A percentile compares a stretch with the other conserved stretches of the same genome.
These are phyloP conservation scores for Trichosporon ovoides DNA, from an alignment of 1,284 basidiomycete species.

Conservation along the genomic window DNA sequence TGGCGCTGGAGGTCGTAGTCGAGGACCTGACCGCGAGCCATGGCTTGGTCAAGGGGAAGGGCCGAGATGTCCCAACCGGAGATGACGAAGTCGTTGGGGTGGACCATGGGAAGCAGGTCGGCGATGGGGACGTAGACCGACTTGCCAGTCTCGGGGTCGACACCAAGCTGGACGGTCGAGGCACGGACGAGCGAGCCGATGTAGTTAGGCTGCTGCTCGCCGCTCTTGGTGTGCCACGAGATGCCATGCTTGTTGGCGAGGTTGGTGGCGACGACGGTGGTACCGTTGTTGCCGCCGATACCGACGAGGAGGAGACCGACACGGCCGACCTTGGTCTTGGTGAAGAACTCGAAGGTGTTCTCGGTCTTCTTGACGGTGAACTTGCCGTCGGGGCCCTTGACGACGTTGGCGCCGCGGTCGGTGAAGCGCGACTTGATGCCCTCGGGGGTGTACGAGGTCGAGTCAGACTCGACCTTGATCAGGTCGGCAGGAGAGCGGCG, in stretches of 20 bases:
- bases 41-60: conserved; percentile 78
- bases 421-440: conserved; percentile 73
- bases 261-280: conserved; percentile 88
- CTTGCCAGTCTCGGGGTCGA: conserved; percentile 74
- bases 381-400: conserved; percentile 59
- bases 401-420: conserved; percentile 74
- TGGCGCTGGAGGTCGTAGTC: conserved; percentile 97
- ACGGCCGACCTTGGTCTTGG: conserved; percentile 76
- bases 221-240: conserved; percentile 89
- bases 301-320: conserved; percentile 97
- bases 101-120: conserved; percentile 94
- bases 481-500: conserved; percentile 59
- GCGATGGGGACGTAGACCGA: conserved; percentile 90
- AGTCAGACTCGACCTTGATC: conserved; percentile 77
- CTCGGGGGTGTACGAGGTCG: conserved; percentile 72
- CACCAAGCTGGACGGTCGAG: conserved; percentile 87
- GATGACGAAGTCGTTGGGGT: conserved; percentile 96
- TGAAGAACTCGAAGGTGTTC: conserved; percentile 85
- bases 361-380: conserved; percentile 66
- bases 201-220: conserved; percentile 92
- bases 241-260: conserved; percentile 95
- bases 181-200: conserved; percentile 84
- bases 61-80: conserved; percentile 98
- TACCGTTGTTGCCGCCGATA: conserved; percentile 94
- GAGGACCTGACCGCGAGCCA: conserved; percentile 88